Conservation (phyloP, 148 eudicot species). For the Spergularia bocconei region DNA sequence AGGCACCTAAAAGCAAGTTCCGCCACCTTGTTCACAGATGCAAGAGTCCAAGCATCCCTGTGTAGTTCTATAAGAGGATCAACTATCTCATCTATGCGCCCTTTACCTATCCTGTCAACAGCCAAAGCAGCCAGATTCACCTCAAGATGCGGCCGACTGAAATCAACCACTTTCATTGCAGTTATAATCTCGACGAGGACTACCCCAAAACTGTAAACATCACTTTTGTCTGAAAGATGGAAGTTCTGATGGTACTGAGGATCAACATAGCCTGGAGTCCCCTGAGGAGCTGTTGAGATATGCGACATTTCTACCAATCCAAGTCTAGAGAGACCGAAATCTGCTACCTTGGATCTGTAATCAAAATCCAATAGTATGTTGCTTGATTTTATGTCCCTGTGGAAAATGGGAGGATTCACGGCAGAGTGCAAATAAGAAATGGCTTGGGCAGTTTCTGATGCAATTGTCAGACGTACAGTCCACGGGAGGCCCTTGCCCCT, state of each 20-base stretch:
- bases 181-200: constrained; percentile 80
- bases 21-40: constrained; percentile 70
- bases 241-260: constrained; percentile 81
- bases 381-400: constrained; percentile 79
- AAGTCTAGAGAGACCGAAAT: constrained; percentile 76
- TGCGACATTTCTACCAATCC: constrained; percentile 73
- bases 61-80: constrained; percentile 67
- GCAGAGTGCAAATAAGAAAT: constrained; percentile 76
- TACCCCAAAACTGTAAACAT: constrained; percentile 87
- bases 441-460: constrained; percentile 72
- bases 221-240: constrained; percentile 86
- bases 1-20: constrained; percentile 84
- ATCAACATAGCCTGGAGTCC: constrained; percentile 85
- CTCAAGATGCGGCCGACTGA: constrained; percentile 57
- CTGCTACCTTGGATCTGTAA: constrained; percentile 75
- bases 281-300: constrained; percentile 85
- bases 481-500: constrained; percentile 66
- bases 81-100: constrained; percentile 66
- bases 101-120: constrained; percentile 73
- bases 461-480: constrained; percentile 69
- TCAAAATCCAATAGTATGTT: constrained; percentile 61
- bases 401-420: constrained; percentile 75
- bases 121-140: constrained; percentile 82
- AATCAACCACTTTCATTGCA: constrained; percentile 77
- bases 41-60: constrained; percentile 80